A percentile compares a stretch with the other conserved stretches of the same genome.
Conservation (phyloP, 352 stramenopile genomes). For the Phytophthora multivora region DNA sequence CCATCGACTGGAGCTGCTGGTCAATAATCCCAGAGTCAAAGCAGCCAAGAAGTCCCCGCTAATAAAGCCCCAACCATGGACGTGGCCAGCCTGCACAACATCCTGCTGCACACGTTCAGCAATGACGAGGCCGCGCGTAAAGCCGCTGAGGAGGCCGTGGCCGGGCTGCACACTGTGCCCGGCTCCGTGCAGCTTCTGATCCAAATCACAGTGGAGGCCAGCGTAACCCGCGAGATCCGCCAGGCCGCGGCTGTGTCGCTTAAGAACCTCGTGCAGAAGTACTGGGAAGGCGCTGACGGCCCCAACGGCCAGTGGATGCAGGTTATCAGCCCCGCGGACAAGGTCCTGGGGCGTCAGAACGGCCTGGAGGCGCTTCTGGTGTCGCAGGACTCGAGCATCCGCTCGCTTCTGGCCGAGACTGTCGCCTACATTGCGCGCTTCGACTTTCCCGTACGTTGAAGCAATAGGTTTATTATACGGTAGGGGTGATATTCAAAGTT, state of each 20-base stretch:
- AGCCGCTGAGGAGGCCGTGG: slow-evolving; percentile 73
- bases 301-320: slow-evolving; percentile 75
- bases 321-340: slow-evolving; percentile 70
- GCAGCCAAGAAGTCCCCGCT: slow-evolving; percentile 11
- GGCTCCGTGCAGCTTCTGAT: slow-evolving; percentile 81
- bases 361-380: slow-evolving; percentile 66
- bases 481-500: neutral
- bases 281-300: slow-evolving; percentile 89
- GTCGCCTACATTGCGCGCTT: slow-evolving; percentile 94
- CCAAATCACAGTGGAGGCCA: slow-evolving; percentile 77
- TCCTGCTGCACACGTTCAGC: slow-evolving; percentile 88
- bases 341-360: slow-evolving; percentile 70
- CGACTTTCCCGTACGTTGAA: slow-evolving; percentile 90
- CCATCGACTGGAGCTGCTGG: slow-evolving; percentile 27
- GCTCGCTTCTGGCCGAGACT: slow-evolving; percentile 92
- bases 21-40: slow-evolving; percentile 27
- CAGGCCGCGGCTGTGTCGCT: slow-evolving; percentile 94
- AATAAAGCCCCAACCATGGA: slow-evolving; percentile 64
- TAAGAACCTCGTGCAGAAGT: slow-evolving; percentile 96
- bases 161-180: slow-evolving; percentile 75
- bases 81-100: slow-evolving; percentile 89
- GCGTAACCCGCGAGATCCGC: slow-evolving; percentile 83
- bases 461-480: neutral
- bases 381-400: slow-evolving; percentile 49
- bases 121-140: slow-evolving; percentile 74